Conservation (phyloP, 352 stramenopile genomes). For the Chrysophaeum taylorii region DNA sequence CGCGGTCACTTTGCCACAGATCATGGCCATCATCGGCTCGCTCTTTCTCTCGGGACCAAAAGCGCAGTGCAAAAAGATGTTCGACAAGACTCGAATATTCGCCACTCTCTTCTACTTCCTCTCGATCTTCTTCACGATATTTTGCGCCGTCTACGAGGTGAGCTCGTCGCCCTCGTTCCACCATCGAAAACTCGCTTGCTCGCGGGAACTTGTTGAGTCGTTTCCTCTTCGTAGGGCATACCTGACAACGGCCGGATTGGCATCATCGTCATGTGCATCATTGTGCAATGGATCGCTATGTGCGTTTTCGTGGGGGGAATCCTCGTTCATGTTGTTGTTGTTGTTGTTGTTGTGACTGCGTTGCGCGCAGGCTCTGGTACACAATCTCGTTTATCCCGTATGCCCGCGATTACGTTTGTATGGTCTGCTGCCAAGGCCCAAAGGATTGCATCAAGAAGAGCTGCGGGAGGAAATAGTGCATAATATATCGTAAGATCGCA, state of each 20-base stretch:
- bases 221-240: no score
- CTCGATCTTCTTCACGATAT: constrained; percentile 27
- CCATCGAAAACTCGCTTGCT: no score
- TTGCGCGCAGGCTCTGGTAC: no score
- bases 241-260: constrained; percentile 7
- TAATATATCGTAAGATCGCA: no score
- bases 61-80: constrained; percentile 1
- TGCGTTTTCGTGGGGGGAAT: no score
- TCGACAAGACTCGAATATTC: constrained; percentile 31
- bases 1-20: constrained; percentile 17
- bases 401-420: constrained; percentile 1
- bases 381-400: constrained; percentile 13
- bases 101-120: constrained; percentile 40
- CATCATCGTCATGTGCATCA: constrained; percentile 11
- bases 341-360: no score
- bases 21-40: constrained; percentile 17
- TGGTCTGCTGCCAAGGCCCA: not conserved
- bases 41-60: constrained; percentile 21
- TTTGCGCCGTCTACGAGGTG: not conserved
- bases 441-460: no score
- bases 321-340: no score
- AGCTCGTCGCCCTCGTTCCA: no score
- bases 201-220: no score
- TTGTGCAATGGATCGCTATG: constrained; percentile 9
- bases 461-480: no score